Conservation (phyloP, 2,329 filamentous ascomycete species). For the Beauveria asiatica region DNA sequence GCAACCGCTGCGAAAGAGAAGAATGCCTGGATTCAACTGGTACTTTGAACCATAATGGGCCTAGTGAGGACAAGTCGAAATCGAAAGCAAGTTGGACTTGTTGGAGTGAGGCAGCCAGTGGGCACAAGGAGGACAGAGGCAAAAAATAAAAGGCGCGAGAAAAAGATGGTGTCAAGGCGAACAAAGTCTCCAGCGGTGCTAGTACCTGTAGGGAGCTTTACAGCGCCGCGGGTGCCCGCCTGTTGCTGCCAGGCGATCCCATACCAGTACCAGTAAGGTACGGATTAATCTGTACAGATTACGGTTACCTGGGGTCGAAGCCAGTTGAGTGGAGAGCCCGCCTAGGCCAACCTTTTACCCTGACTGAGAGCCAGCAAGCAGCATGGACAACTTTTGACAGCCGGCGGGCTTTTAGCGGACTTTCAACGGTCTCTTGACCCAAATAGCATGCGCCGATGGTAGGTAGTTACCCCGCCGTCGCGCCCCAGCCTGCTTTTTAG, state of each 20-base stretch:
- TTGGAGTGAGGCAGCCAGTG: neutral
- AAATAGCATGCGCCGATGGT: no score
- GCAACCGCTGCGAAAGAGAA: neutral
- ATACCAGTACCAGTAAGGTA: no score
- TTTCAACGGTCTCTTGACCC: neutral
- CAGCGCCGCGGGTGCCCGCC: neutral
- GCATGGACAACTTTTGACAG: neutral
- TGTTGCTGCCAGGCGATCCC: no score
- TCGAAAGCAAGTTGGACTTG: neutral
- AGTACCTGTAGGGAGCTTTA: slow-evolving; percentile 4
- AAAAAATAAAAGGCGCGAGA: neutral
- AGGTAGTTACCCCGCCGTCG: no score
- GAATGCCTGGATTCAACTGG: no score
- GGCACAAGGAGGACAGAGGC: neutral
- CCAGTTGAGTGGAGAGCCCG: slow-evolving; percentile 5
- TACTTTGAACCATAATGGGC: neutral
- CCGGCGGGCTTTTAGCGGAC: neutral
- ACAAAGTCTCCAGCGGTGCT: neutral
- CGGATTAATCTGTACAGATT: no score
- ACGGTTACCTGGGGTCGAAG: neutral
- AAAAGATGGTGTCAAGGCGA: neutral
- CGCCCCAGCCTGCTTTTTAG: neutral
- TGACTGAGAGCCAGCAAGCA: neutral
- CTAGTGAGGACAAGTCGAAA: neutral
- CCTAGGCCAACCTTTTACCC: neutral